These are phyloP conservation scores for Sophora flavescens DNA, from an alignment of 306 rosid species.

Conservation along the genomic window DNA sequence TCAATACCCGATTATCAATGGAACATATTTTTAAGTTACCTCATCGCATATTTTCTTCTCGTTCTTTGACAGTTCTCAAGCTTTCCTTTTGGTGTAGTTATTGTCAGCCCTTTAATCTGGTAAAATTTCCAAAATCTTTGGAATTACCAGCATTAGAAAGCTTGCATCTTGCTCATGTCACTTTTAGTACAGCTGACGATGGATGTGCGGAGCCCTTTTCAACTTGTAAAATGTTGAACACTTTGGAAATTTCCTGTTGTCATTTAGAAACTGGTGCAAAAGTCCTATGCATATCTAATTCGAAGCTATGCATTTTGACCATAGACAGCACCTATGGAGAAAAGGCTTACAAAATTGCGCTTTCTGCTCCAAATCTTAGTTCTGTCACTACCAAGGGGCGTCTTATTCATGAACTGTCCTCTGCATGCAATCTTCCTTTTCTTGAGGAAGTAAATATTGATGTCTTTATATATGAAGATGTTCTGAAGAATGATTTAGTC, in stretches of 20 bases:
- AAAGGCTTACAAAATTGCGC: background rate
- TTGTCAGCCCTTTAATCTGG: too few relatives aligned
- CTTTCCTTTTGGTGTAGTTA: too few relatives aligned
- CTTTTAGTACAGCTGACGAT: background rate
- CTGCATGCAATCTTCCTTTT: background rate
- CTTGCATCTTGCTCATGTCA: background rate
- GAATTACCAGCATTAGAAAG: background rate
- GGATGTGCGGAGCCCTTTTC: background rate
- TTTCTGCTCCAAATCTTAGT: background rate
- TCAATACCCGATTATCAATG: too few relatives aligned
- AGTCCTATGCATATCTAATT: background rate
- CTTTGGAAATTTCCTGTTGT: background rate
- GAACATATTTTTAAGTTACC: too few relatives aligned
- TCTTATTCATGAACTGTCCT: background rate
- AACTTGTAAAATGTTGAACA: background rate
- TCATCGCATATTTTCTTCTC: too few relatives aligned
- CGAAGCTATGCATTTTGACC: background rate
- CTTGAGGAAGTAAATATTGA: background rate
- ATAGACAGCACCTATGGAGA: background rate
- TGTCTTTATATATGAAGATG: background rate
- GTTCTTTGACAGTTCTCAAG: too few relatives aligned
- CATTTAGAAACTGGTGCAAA: background rate
- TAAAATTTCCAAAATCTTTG: background rate
- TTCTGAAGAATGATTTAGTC: background rate
- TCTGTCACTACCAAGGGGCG: background rate